Evolutionary conservation across 2,329 filamentous ascomycete species (phyloP).

Genomic region (Escovopsis sp.): DNA sequence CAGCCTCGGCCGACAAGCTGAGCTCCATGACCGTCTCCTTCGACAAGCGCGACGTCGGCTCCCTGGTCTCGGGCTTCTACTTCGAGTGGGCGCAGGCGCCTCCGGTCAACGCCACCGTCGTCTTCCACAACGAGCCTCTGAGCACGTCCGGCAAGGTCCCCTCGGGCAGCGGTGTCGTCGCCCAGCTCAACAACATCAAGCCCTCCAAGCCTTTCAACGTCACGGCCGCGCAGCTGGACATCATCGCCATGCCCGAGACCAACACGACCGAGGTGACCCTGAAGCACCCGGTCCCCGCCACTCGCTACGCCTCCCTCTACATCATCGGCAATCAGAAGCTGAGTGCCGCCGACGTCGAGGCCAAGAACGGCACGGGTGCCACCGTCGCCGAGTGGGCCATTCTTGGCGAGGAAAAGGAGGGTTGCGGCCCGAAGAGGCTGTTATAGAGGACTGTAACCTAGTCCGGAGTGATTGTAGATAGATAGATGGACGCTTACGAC

Average conservation of each 20-base stretch:
- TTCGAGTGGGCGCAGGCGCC: constrained; percentile 11
- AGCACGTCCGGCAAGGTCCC: background rate
- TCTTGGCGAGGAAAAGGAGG: background rate
- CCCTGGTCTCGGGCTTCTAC: constrained; percentile 6
- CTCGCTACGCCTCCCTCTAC: constrained; percentile 9
- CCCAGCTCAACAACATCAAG: constrained; percentile 3
- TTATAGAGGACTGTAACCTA: too few relatives aligned
- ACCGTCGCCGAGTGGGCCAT: constrained; percentile 11
- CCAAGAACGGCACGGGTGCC: constrained; percentile 8
- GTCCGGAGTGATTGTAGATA: too few relatives aligned
- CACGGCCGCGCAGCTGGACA: constrained; percentile 1
- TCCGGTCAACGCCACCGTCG: constrained; percentile 10
- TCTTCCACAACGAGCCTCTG: constrained; percentile 8
- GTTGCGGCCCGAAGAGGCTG: too few relatives aligned
- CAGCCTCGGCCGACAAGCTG: constrained; percentile 5
- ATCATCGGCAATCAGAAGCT: constrained; percentile 10
- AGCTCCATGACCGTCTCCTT: constrained; percentile 9
- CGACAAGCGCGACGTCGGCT: constrained; percentile 4
- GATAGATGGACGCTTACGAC: too few relatives aligned
- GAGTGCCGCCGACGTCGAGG: constrained; percentile 1
- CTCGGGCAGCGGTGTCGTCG: constrained; percentile 1
- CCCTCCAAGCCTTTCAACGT: constrained; percentile 6
- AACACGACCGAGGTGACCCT: constrained; percentile 10
- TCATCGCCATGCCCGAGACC: constrained; percentile 6
- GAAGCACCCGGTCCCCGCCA: constrained; percentile 1